Conservation (phyloP, 1,284 basidiomycete species). For the Serendipita sp. region DNA sequence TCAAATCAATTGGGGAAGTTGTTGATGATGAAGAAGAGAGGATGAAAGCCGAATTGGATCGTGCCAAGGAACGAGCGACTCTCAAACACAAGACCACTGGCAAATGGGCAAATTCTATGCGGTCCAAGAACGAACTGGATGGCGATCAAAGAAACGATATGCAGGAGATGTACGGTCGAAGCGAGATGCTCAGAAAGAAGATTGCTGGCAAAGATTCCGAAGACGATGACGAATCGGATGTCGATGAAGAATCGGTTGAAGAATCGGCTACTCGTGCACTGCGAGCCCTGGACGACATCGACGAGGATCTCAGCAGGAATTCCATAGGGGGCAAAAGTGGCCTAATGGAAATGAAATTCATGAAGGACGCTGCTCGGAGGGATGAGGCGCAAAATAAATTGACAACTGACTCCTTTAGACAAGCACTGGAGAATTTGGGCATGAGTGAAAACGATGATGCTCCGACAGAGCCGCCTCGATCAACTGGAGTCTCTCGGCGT, state of each 20-base stretch:
- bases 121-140: constrained; percentile 45
- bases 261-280: constrained; percentile 56
- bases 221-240: constrained; percentile 33
- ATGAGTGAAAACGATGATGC: constrained; percentile 24
- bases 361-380: constrained; percentile 75
- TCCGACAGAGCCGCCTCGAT: constrained; percentile 3
- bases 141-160: constrained; percentile 57
- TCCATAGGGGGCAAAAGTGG: constrained; percentile 37
- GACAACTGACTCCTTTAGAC: constrained; percentile 55
- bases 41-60: constrained; percentile 59
- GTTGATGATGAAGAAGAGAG: constrained; percentile 39
- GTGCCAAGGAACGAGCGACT: constrained; percentile 77
- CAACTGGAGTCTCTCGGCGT: constrained; percentile 27
- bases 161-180: constrained; percentile 62
- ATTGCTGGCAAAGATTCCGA: constrained; percentile 41
- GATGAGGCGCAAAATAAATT: constrained; percentile 42
- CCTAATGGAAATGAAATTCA: constrained; percentile 88
- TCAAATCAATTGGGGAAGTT: constrained; percentile 39
- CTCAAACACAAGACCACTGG: constrained; percentile 71
- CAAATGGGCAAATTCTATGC: constrained; percentile 66
- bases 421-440: constrained; percentile 39
- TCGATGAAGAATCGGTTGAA: constrained; percentile 28
- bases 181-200: constrained; percentile 55
- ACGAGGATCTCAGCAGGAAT: constrained; percentile 22
- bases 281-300: constrained; percentile 49